Base-by-base conservation (phyloP, 352 stramenopile species). In the Globisporangium nunn region DNA sequence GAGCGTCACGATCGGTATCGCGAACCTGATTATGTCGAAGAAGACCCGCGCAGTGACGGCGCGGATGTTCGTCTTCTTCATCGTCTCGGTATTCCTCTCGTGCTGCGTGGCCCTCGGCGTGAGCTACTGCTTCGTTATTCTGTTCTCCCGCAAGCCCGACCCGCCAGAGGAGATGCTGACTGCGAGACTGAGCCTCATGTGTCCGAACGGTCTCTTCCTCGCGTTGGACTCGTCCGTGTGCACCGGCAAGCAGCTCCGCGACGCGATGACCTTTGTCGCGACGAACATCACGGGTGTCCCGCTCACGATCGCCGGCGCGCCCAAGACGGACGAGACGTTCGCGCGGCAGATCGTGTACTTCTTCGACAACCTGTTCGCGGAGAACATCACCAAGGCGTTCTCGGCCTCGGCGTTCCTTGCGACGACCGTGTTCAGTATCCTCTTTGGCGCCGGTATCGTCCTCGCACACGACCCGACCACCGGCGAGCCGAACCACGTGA, bases 381-480 rank as follows among this genome's bases (percentile, higher is more conserved):
- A 85, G 40, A 88, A 88, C 62, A 75, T 85, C 51, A 76, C 75
- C 1, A 59, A 67, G 6, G 72, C 75, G 30, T 87, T 88, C 47
- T 62, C 74, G 17, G 67, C 44, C 2, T 60, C 67, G 40, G 59
- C 79, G 49, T 80, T 81, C 37, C 47, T 85, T 23, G 70, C 74
- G 6, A 48, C 85, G 30, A 74, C 71, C 23, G 61, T 82, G 29
- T 88, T 87, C 61, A 79, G 69, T 47, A 81, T 80, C 56, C 67
- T 84, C 31, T 67, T 88, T 12, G 78, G 72, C 17, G 66, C 67
- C 1, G 66, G 70, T 11, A 64, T 85, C 47, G 71, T 84, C 45
- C 55, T 70, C 7, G 67, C 72, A 28, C 80, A 84, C 50, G 78
- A 86, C 48, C 64, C 65, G 8, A 45, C 59, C 11, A 64, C 63